Evolutionary conservation across 225 moss, liverwort and hornwort species (phyloP).

Genomic region (Pseudisothecium myosuroides): DNA sequence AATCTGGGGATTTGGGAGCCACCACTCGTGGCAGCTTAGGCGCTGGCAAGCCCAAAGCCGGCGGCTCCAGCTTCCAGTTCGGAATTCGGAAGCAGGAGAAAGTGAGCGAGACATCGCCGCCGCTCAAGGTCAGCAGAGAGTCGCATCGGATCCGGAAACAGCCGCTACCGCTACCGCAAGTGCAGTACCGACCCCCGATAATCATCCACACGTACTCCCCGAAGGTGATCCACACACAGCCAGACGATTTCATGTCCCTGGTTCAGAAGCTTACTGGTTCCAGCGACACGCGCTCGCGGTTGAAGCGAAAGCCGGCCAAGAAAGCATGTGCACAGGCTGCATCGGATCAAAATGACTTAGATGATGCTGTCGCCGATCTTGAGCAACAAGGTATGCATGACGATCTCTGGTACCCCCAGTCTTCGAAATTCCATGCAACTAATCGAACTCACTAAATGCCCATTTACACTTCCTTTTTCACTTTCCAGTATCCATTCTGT

Average conservation of each 20-base stretch:
- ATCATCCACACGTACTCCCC: slow-evolving; percentile 85
- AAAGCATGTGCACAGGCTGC: background rate
- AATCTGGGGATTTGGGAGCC: background rate
- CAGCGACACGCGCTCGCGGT: slow-evolving; percentile 35
- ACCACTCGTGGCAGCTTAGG: background rate
- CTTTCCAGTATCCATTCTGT: background rate
- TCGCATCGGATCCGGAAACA: slow-evolving; percentile 53
- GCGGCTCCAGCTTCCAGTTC: background rate
- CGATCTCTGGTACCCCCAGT: background rate
- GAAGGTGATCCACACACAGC: slow-evolving; percentile 74
- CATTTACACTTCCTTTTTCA: background rate
- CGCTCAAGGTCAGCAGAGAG: slow-evolving; percentile 25
- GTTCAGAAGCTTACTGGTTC: slow-evolving; percentile 84
- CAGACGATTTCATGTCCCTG: slow-evolving; percentile 61
- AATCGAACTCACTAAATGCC: background rate
- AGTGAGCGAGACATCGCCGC: background rate
- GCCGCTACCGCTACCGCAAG: slow-evolving; percentile 45
- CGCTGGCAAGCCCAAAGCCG: background rate
- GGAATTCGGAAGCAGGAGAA: slow-evolving; percentile 29
- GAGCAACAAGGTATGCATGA: slow-evolving; percentile 28
- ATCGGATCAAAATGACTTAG: background rate
- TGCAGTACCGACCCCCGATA: slow-evolving; percentile 83
- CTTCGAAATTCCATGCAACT: background rate
- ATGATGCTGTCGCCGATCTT: background rate
- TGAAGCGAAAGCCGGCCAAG: slow-evolving; percentile 23